Evolutionary conservation across 306 rosid species (phyloP).

Genomic region (Inga oerstediana): DNA sequence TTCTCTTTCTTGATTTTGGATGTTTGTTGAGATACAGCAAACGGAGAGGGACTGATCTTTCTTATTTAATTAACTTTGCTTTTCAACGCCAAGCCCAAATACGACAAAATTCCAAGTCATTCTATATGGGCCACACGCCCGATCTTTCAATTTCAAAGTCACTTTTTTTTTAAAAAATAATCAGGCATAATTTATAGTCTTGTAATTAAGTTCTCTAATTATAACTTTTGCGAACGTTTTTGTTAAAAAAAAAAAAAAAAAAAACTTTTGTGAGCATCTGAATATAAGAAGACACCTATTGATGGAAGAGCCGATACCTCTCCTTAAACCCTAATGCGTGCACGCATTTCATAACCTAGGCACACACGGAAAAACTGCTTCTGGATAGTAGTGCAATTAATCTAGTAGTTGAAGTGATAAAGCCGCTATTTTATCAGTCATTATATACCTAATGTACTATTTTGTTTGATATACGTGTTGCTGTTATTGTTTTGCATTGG

Average conservation of each 20-base stretch:
- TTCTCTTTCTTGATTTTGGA: conserved; percentile 13
- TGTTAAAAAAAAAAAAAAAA: too few relatives aligned
- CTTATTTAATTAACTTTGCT: background rate
- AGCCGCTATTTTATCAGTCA: background rate
- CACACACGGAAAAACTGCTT: conserved; percentile 4
- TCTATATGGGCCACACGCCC: background rate
- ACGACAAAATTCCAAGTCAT: background rate
- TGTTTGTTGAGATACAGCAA: background rate
- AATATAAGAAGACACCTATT: background rate
- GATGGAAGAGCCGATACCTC: background rate
- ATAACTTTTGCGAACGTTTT: background rate
- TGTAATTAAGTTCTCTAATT: background rate
- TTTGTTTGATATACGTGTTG: conserved; percentile 10
- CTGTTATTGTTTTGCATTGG: background rate
- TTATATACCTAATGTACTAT: background rate
- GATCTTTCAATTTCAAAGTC: conserved; percentile 19
- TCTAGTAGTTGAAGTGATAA: background rate
- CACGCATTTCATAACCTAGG: conserved; percentile 18
- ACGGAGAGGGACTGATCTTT: background rate
- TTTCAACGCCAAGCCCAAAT: background rate
- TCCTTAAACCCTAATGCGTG: conserved; percentile 27
- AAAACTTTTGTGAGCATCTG: background rate
- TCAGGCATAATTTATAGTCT: background rate
- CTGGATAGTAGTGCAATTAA: conserved; percentile 2
- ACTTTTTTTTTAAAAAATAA: background rate